These are phyloP conservation scores for Ottelia alismoides DNA, from an alignment of 106 monocot genomes.

Conservation along the genomic window DNA sequence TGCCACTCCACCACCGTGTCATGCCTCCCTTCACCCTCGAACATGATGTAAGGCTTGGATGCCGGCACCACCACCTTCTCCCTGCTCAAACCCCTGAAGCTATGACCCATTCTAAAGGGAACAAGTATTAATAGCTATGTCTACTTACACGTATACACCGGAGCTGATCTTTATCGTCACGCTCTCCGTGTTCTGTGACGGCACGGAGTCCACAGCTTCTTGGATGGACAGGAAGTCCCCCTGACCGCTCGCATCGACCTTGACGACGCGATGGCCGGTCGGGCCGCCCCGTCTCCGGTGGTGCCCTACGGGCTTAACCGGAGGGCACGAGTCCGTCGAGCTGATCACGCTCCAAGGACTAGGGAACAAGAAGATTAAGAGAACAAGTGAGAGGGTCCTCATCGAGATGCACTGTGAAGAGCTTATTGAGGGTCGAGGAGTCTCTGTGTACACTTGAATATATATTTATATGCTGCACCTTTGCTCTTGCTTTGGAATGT, in stretches of 20 bases:
- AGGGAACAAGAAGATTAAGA: too few species aligned
- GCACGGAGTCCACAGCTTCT: slow-evolving; percentile 44
- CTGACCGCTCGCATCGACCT: slow-evolving; percentile 73
- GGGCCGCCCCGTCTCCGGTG: too few species aligned
- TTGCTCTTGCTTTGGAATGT: too few species aligned
- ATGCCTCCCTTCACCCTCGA: slow-evolving; percentile 74
- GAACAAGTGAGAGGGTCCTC: too few species aligned
- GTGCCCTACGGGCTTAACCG: too few species aligned
- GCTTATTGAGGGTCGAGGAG: too few species aligned
- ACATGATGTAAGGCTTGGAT: slow-evolving; percentile 61
- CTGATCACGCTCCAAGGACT: too few species aligned
- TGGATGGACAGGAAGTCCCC: slow-evolving; percentile 78
- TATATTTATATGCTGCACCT: too few species aligned
- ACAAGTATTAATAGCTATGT: background rate
- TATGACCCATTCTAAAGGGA: background rate
- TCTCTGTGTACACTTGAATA: too few species aligned
- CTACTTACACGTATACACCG: slow-evolving; percentile 86
- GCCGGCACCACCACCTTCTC: slow-evolving; percentile 65
- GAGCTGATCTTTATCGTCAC: slow-evolving; percentile 80
- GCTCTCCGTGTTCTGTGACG: slow-evolving; percentile 30
- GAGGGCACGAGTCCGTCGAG: too few species aligned
- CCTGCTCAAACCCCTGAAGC: slow-evolving; percentile 11
- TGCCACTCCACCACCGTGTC: slow-evolving; percentile 70
- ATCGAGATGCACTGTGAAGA: too few species aligned
- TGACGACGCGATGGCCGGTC: slow-evolving; percentile 26